phyloP scores from a whole-genome alignment of 371 early-diverging fungal species.

The Nosema muscidifuracis region DNA sequence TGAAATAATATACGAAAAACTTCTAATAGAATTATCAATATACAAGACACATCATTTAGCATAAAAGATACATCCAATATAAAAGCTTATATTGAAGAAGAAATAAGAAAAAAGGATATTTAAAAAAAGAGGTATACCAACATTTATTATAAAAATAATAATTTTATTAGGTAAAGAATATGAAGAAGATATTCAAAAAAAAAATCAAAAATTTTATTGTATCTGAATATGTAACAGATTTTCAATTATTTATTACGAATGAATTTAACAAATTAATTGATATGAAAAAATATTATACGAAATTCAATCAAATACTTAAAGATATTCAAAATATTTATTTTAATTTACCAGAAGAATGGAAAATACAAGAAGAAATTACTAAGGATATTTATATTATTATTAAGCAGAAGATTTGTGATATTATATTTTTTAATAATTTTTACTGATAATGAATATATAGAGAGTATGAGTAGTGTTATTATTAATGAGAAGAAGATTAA shows the following conservation, averaged over 20 bases:
- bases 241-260: conserved; percentile 8
- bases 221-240: conserved; percentile 20
- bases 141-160: conserved; percentile 20
- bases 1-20: conserved; percentile 14
- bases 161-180: conserved; percentile 18
- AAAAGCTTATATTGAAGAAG: conserved; percentile 21
- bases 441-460: conserved; percentile 15
- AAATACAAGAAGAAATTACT: conserved; percentile 7
- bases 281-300: conserved; percentile 17
- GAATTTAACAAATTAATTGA: conserved; percentile 31
- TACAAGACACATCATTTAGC: not conserved
- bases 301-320: conserved; percentile 30
- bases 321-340: conserved; percentile 19
- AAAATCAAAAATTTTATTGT: conserved; percentile 11
- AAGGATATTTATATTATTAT: conserved; percentile 15
- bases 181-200: conserved; percentile 6
- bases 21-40: conserved; percentile 11
- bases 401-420: conserved; percentile 51
- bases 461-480: conserved; percentile 5
- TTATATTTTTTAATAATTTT: conserved; percentile 33
- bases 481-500: conserved; percentile 36
- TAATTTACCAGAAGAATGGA: conserved; percentile 49
- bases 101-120: conserved; percentile 19
- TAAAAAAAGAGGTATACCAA: conserved; percentile 23
- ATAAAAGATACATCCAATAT: conserved; percentile 4